Conservation (phyloP, 176 grass and related monocot species). For the Alloteropsis semialata region DNA sequence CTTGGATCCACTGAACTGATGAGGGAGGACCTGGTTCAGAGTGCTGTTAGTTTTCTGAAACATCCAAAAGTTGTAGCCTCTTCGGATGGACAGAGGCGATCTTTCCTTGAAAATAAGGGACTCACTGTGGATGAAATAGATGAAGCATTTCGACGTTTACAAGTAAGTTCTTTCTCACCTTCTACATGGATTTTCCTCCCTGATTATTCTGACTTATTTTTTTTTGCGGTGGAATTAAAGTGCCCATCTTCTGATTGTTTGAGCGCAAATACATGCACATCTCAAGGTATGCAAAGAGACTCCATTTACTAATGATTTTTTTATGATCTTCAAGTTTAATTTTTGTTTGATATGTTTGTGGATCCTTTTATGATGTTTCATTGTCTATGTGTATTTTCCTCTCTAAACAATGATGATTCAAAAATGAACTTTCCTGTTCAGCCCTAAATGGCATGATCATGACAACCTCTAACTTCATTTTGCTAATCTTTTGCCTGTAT, state of each 20-base stretch:
- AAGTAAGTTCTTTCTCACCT: constrained; percentile 17
- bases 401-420: not conserved
- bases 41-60: constrained; percentile 55
- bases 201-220: constrained; percentile 12
- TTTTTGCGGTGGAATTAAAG: not conserved
- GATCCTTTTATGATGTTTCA: constrained; percentile 5
- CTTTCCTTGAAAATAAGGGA: constrained; percentile 73
- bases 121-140: constrained; percentile 59
- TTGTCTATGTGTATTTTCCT: not conserved
- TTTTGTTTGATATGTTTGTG: not conserved
- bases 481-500: constrained; percentile 13
- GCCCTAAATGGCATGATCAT: constrained; percentile 20
- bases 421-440: not conserved
- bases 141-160: constrained; percentile 56
- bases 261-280: not conserved
- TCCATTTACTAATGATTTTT: not conserved
- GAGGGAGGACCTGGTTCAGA: constrained; percentile 68
- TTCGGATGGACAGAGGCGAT: constrained; percentile 46
- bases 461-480: not conserved
- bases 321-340: not conserved
- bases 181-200: not conserved
- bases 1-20: constrained; percentile 21
- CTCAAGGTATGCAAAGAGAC: constrained; percentile 32
- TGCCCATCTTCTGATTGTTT: constrained; percentile 12
- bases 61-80: constrained; percentile 59